These are phyloP conservation scores for Aquilaria sinensis DNA, from an alignment of 345 rosid species.

Conservation along the genomic window DNA sequence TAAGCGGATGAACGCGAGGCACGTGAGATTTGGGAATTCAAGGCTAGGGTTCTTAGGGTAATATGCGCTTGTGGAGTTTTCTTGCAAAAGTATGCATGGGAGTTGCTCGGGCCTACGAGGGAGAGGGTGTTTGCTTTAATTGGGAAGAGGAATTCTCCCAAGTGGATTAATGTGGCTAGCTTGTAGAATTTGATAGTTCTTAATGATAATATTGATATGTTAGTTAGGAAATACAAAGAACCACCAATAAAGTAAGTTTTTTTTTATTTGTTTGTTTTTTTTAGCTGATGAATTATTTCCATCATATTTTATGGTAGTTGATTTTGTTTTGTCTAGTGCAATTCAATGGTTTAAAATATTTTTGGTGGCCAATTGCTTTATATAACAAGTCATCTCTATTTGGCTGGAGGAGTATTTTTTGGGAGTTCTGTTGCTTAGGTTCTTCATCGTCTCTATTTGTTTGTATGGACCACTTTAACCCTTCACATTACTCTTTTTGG, in stretches of 20 bases:
- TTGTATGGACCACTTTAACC: too few species aligned
- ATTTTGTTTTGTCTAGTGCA: too few species aligned
- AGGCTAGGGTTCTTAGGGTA: constrained; percentile 82
- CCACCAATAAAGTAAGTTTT: constrained; percentile 82
- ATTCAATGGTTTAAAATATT: too few species aligned
- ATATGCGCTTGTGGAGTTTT: constrained; percentile 73
- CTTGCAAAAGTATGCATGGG: constrained; percentile 91
- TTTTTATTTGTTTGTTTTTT: background rate
- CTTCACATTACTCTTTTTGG: too few species aligned
- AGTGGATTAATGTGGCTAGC: constrained; percentile 84
- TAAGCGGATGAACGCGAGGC: constrained; percentile 75
- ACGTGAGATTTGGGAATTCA: constrained; percentile 77
- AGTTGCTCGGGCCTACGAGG: constrained; percentile 85
- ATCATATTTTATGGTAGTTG: background rate
- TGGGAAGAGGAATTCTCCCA: constrained; percentile 81
- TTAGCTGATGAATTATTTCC: background rate
- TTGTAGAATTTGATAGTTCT: constrained; percentile 89
- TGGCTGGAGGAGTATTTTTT: too few species aligned
- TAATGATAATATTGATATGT: constrained; percentile 78
- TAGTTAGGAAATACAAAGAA: constrained; percentile 68
- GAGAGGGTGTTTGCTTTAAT: constrained; percentile 89
- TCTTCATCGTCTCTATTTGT: too few species aligned
- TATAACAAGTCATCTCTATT: too few species aligned
- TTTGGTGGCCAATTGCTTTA: too few species aligned
- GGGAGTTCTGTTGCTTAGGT: too few species aligned